Evolutionary conservation across 2,329 filamentous ascomycete species (phyloP).

Genomic region (Thielaviopsis punctulata): DNA sequence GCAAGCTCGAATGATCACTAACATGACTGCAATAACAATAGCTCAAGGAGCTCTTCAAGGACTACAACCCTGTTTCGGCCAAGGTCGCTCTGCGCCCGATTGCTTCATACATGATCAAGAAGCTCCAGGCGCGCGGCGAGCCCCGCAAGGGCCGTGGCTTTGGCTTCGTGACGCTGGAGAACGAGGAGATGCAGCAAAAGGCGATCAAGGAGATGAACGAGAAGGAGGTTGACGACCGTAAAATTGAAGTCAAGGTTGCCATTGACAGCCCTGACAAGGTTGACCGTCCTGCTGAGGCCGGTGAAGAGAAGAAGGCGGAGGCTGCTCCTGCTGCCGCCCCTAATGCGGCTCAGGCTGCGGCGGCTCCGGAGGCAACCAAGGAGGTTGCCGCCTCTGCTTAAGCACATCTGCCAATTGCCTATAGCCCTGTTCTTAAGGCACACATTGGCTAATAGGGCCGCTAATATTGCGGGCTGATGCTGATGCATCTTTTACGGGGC

Average conservation of each 20-base stretch:
- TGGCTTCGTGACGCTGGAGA: slow-evolving; percentile 89
- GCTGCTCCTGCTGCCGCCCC: neutral
- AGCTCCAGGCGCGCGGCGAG: slow-evolving; percentile 95
- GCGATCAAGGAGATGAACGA: slow-evolving; percentile 97
- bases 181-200: slow-evolving; percentile 94
- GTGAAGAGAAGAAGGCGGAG: slow-evolving; percentile 3
- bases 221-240: slow-evolving; percentile 95
- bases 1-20: neutral
- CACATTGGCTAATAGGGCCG: neutral
- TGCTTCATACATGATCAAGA: slow-evolving; percentile 99
- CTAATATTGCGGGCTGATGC: neutral
- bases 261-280: slow-evolving; percentile 98
- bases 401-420: neutral
- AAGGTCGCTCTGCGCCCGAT: slow-evolving; percentile 98
- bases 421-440: slow-evolving; percentile 1
- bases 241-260: slow-evolving; percentile 99
- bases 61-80: slow-evolving; percentile 80
- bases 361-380: neutral
- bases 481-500: neutral
- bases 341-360: neutral
- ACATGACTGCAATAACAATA: slow-evolving; percentile 22
- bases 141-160: slow-evolving; percentile 98
- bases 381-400: slow-evolving; percentile 2
- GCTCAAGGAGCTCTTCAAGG: slow-evolving; percentile 94
- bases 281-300: slow-evolving; percentile 55